Percentiles rank a stretch among this genome's conserved stretches.
Evolutionary conservation across 2,329 filamentous ascomycete genomes (phyloP).

Genomic region (Curvularia verruculosa): DNA sequence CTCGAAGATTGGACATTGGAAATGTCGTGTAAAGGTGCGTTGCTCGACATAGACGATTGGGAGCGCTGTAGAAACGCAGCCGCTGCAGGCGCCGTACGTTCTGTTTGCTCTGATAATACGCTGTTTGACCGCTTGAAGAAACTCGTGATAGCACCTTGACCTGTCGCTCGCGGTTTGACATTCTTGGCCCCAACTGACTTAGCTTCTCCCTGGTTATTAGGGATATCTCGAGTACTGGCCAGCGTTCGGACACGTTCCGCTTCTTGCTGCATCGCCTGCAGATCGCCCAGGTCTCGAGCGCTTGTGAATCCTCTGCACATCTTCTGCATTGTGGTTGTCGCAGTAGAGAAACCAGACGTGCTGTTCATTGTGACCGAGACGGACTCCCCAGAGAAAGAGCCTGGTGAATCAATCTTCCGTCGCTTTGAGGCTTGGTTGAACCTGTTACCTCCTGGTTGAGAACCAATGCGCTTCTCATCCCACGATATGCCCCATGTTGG

Average conservation of each 20-base stretch:
- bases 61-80: conserved; percentile 26
- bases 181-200: conserved; percentile 26
- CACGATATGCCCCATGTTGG: conserved; percentile 25
- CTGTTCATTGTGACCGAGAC: conserved; percentile 42
- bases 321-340: conserved; percentile 30
- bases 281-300: conserved; percentile 39
- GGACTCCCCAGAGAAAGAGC: conserved; percentile 12
- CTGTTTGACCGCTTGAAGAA: conserved; percentile 55
- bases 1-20: conserved; percentile 36
- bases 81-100: conserved; percentile 10
- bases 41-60: conserved; percentile 24
- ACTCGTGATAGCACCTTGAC: conserved; percentile 59
- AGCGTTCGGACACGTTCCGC: conserved; percentile 38
- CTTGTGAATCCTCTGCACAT: conserved; percentile 46
- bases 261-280: conserved; percentile 50
- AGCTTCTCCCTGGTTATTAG: conserved; percentile 21
- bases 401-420: conserved; percentile 32
- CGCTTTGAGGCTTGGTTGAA: conserved; percentile 29
- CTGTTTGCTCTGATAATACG: conserved; percentile 19
- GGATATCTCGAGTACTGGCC: conserved; percentile 32
- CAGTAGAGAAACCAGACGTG: conserved; percentile 34
- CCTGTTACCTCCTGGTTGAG: conserved; percentile 9
- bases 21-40: conserved; percentile 39
- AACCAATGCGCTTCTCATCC: conserved; percentile 15
- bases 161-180: conserved; percentile 49